Evolutionary conservation across 2,329 filamentous ascomycete genomes (phyloP).

Genomic region (Fusarium pilosicola): DNA sequence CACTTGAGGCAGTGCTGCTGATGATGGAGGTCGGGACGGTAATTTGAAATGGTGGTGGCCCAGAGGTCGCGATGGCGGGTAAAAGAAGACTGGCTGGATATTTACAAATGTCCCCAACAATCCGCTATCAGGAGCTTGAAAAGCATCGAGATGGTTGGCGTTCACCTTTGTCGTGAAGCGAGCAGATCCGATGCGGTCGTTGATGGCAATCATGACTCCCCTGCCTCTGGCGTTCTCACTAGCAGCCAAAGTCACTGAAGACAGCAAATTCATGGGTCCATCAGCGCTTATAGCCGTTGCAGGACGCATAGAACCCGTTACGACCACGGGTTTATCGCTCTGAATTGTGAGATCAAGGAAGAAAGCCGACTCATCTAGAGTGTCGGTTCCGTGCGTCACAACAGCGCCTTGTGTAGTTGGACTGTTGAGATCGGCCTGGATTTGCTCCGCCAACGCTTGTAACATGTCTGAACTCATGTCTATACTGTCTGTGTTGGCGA

Average conservation of each 20-base stretch:
- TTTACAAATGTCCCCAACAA: conserved; percentile 68
- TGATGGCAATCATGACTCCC: conserved; percentile 69
- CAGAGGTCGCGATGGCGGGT: conserved; percentile 59
- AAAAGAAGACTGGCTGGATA: conserved; percentile 69
- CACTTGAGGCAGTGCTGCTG: conserved; percentile 60
- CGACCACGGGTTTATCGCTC: conserved; percentile 67
- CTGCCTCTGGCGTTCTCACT: conserved; percentile 57
- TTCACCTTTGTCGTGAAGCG: conserved; percentile 71
- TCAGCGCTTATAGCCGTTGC: conserved; percentile 71
- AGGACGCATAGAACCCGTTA: conserved; percentile 72
- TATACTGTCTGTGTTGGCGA: conserved; percentile 59
- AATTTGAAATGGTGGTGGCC: conserved; percentile 58
- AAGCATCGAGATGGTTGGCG: conserved; percentile 71
- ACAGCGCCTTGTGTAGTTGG: conserved; percentile 61
- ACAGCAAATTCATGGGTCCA: conserved; percentile 69
- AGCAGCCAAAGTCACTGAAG: conserved; percentile 66
- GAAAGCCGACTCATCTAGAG: conserved; percentile 71
- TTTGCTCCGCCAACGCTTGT: conserved; percentile 58
- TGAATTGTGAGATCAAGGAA: conserved; percentile 68
- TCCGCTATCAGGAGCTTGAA: conserved; percentile 66
- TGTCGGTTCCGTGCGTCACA: conserved; percentile 73
- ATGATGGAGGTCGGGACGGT: conserved; percentile 11
- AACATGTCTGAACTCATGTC: conserved; percentile 61
- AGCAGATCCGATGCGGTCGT: conserved; percentile 67
- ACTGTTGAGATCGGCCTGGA: conserved; percentile 59